Evolutionary conservation across 257 asterid species (phyloP).

Genomic region (Vinca minor): DNA sequence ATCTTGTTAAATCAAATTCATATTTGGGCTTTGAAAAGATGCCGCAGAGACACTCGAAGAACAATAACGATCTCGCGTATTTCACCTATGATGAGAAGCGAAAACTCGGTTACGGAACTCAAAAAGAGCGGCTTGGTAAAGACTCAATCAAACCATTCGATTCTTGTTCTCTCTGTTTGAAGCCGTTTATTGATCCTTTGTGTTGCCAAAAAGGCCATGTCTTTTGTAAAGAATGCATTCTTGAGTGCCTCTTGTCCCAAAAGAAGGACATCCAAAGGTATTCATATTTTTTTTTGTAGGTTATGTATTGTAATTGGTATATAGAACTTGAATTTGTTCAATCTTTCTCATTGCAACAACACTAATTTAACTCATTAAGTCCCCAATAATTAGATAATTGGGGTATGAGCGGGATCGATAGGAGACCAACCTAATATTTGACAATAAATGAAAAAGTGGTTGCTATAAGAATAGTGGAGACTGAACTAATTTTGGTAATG

Average conservation of each 20-base stretch:
- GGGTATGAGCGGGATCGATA: no score
- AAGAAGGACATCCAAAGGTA: constrained; percentile 88
- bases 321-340: no score
- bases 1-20: neutral
- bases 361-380: no score
- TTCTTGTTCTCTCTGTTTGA: constrained; percentile 85
- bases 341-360: no score
- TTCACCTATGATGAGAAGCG: constrained; percentile 97
- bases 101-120: constrained; percentile 93
- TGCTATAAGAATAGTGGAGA: no score
- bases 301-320: neutral
- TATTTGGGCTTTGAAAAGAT: constrained; percentile 23
- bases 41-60: constrained; percentile 99
- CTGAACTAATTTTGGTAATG: no score
- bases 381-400: no score
- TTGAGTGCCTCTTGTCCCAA: constrained; percentile 80
- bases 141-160: constrained; percentile 95
- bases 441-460: no score
- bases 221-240: constrained; percentile 87
- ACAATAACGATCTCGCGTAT: constrained; percentile 91
- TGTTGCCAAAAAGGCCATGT: constrained; percentile 84
- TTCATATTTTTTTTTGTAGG: neutral
- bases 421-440: no score
- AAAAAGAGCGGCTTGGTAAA: constrained; percentile 81
- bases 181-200: constrained; percentile 76